Percentiles rank a stretch among this genome's conserved stretches.
Conservation (phyloP, 164 flowering plant species). For the Aristolochia contorta region DNA sequence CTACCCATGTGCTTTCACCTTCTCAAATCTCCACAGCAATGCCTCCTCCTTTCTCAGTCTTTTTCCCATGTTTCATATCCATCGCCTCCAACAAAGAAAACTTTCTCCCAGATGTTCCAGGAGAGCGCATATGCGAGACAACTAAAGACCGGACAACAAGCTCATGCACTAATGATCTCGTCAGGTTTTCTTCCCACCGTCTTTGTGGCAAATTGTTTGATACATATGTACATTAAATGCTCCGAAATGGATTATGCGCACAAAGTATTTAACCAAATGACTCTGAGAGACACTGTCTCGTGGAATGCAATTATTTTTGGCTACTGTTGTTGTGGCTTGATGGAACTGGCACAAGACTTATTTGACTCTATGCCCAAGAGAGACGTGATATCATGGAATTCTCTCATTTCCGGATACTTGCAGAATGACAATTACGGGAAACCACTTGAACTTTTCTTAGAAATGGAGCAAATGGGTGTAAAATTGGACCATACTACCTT, state of each 20-base stretch:
- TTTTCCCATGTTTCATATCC: conserved; percentile 10
- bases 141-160: conserved; percentile 42
- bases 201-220: conserved; percentile 63
- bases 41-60: conserved; percentile 8
- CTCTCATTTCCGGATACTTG: conserved; percentile 55
- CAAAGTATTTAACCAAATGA: conserved; percentile 62
- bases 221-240: conserved; percentile 56
- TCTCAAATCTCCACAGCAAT: conserved; percentile 5
- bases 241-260: conserved; percentile 29
- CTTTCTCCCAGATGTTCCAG: conserved; percentile 55
- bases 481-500: conserved; percentile 38
- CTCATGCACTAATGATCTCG: conserved; percentile 53
- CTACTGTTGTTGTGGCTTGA: conserved; percentile 25
- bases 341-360: conserved; percentile 30
- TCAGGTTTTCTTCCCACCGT: conserved; percentile 65
- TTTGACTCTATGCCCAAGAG: conserved; percentile 56
- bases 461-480: conserved; percentile 30
- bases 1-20: not conserved
- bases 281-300: conserved; percentile 43
- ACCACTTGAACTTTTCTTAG: conserved; percentile 30
- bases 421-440: conserved; percentile 31
- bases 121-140: conserved; percentile 33
- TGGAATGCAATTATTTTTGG: conserved; percentile 64
- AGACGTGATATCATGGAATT: conserved; percentile 77
- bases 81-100: conserved; percentile 14